Evolutionary conservation across 805 yeast species (phyloP), one percentile per base, ranked within the genome.

Genomic region (Lachancea meyersii): DNA sequence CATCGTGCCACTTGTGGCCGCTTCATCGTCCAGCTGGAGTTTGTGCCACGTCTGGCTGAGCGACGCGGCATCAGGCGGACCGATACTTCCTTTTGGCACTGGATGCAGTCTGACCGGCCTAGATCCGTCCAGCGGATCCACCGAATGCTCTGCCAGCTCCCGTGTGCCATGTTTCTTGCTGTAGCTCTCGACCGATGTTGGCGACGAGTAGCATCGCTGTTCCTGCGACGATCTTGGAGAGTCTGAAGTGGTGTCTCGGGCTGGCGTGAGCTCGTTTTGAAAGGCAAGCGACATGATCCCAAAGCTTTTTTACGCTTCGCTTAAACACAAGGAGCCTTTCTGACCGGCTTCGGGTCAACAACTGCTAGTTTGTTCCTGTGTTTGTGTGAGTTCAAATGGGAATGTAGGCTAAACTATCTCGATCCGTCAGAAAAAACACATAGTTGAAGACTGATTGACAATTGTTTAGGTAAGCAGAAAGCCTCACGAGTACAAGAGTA

Each of bases 161-260:
- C 36, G 23, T 11, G 19, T n/a, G 26, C 19, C 21, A 18, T 26
- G 40, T 32, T 26, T 24, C 31, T 36, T 46, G 45, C 19, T 44
- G 41, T 37, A 36, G 19, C 41, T 42, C 20, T 42, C 45, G 19
- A 42, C 33, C 24, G 45, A 42, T 6, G 45, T 42, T 19, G 45
- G 45, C 14, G 45, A 42, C 16, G 45, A 42, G 31, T 42, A 42
- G 34, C 41, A 42, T 14, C 38, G 37, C 26, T 24, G 45, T 26
- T 42, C 45, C 27, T 42, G 45, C 18, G 45, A 42, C 11, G 45
- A 42, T 31, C 45, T 23, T 11, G 45, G 45, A 17, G 45, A 30
- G 28, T 42, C 33, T 14, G 45, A 42, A 22, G 28, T 42, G 23
- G 38, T 33, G 24, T 42, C 45, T 18, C 38, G 39, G n/a, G 31